Percentiles rank a stretch among this genome's conserved stretches.
Conservation (phyloP, 495 filamentous ascomycete genomes). For the Astrocystis sublimbata region DNA sequence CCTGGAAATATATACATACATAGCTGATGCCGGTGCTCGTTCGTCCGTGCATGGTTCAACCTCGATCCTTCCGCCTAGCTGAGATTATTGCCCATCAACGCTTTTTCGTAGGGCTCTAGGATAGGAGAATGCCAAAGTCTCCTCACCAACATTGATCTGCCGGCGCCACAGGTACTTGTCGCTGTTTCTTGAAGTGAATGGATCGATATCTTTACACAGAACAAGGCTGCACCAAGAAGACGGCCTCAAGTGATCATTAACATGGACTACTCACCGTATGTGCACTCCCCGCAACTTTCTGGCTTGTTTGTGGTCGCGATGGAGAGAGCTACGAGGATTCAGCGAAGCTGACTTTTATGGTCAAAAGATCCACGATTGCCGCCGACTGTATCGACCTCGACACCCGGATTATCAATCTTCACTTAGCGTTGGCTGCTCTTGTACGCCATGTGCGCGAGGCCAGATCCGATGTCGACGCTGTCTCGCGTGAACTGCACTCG, state of each 20-base stretch:
- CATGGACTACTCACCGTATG: conserved; percentile 14
- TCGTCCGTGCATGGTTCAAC: no score
- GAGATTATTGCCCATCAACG: conserved; percentile 2
- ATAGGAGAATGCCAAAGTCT: conserved; percentile 5
- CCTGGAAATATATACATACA: no score
- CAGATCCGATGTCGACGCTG: conserved; percentile 44
- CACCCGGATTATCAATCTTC: conserved; percentile 36
- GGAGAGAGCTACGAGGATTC: conserved; percentile 19
- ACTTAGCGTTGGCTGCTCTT: conserved; percentile 34
- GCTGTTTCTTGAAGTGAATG: not conserved
- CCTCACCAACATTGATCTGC: not conserved
- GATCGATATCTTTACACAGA: not conserved
- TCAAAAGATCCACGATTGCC: conserved; percentile 43
- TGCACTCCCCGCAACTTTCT: not conserved
- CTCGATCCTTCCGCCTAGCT: not conserved
- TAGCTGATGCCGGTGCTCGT: no score
- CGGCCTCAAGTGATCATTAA: not conserved
- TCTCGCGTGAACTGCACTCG: conserved; percentile 52
- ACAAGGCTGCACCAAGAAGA: not conserved
- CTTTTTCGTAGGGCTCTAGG: not conserved
- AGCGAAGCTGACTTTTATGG: conserved; percentile 30
- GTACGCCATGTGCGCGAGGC: conserved; percentile 51
- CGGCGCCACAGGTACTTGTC: not conserved
- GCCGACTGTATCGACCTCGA: conserved; percentile 43
- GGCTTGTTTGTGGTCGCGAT: not conserved